These are phyloP conservation scores for Aspergillus olivimuriae DNA, from an alignment of 495 filamentous ascomycete genomes.

Conservation along the genomic window DNA sequence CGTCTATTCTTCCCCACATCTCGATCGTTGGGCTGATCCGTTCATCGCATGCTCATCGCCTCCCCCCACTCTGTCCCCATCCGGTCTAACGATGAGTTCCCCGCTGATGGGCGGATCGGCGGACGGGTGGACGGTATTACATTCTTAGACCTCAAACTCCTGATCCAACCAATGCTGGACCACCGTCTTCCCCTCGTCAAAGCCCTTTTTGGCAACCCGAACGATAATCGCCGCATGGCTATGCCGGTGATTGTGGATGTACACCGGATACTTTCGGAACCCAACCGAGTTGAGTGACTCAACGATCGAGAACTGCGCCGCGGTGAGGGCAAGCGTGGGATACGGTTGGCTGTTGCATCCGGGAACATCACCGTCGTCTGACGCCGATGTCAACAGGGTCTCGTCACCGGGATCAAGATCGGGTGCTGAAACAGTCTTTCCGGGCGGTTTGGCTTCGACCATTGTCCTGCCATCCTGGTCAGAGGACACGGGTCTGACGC, in stretches of 20 bases:
- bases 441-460: background rate
- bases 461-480: too few species aligned
- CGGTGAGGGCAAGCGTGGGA: constrained; percentile 70
- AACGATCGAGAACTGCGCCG: constrained; percentile 78
- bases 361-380: background rate
- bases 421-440: background rate
- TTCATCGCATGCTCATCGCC: too few species aligned
- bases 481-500: too few species aligned
- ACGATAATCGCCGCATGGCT: constrained; percentile 90
- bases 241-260: constrained; percentile 75
- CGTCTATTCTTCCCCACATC: too few species aligned
- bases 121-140: too few species aligned
- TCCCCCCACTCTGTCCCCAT: too few species aligned
- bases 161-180: constrained; percentile 74
- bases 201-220: constrained; percentile 53
- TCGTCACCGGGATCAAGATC: too few species aligned
- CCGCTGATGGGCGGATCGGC: too few species aligned
- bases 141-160: constrained; percentile 62
- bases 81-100: too few species aligned
- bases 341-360: constrained; percentile 19
- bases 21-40: too few species aligned
- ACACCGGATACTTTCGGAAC: constrained; percentile 76
- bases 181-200: constrained; percentile 71
- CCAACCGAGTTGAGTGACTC: constrained; percentile 66
- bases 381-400: too few species aligned